These are phyloP conservation scores for Pelargonium myrrhifolium DNA, from an alignment of 441 rosid species.

Conservation along the genomic window DNA sequence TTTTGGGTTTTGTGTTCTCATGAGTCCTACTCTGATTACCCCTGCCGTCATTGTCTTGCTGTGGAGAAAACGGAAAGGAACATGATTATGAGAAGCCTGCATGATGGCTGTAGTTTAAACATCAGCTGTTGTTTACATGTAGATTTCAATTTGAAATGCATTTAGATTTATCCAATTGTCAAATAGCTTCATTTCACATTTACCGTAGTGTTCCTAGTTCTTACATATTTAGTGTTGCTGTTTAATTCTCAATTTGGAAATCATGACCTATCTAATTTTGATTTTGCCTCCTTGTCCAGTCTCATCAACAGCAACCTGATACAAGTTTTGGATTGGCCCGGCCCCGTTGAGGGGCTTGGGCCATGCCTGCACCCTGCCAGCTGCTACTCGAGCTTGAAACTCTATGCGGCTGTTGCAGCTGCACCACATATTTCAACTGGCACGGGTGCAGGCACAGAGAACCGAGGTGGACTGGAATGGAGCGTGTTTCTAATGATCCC, in stretches of 20 bases:
- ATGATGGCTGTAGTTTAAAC: not conserved
- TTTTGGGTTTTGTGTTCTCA: not conserved
- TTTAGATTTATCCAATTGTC: not conserved
- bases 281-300: slow-evolving; percentile 26
- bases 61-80: not conserved
- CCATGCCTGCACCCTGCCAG: slow-evolving; percentile 86
- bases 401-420: slow-evolving; percentile 19
- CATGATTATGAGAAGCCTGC: not conserved
- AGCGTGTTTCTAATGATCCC: not conserved
- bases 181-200: too few relatives aligned
- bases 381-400: slow-evolving; percentile 25
- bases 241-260: not conserved
- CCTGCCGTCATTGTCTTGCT: not conserved
- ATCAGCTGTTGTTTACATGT: not conserved
- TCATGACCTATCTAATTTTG: not conserved
- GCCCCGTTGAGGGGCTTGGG: slow-evolving; percentile 96
- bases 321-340: slow-evolving; percentile 82
- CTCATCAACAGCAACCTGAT: slow-evolving; percentile 67
- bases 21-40: not conserved
- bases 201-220: too few relatives aligned
- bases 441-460: slow-evolving; percentile 62
- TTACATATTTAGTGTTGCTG: not conserved
- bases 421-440: slow-evolving; percentile 23
- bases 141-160: not conserved
- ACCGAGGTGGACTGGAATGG: slow-evolving; percentile 37